Evolutionary conservation across 2,329 filamentous ascomycete species (phyloP), one percentile per base, ranked within the genome.

Genomic region (Scedosporium boydii): DNA sequence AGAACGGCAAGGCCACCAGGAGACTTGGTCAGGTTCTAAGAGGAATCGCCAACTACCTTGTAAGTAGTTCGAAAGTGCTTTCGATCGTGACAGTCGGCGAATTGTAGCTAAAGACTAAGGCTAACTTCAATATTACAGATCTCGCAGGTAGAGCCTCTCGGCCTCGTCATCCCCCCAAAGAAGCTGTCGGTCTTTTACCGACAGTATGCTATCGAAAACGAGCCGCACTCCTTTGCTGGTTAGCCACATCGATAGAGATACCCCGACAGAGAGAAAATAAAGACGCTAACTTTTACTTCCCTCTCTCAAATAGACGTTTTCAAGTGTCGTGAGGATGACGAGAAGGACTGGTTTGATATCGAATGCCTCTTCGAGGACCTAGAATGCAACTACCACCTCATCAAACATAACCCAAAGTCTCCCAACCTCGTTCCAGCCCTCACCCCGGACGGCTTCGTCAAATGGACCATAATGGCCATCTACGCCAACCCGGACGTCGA

Each of bases 111-210:
- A 34, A 29, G 3, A n/a, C 42, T 14, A 26, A 23, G 23, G 14
- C 18, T 23, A 55, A 23, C 51, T 26, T 26, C 18, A 9, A 23
- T 16, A 16, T 27, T 16, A 23, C 21, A 61, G 59, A 61, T 61
- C 14, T 55, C 59, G 10, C 48, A 61, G 21, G 44, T 64, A n/a
- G 62, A 5, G 14, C 42, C 21, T 2, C 34, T 60, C 0, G 63
- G 70, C 1, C 60, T 93, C 16, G 89, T 95, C 51, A 80, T 96
- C 42, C 84, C 88, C 0, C 91, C 91, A 0, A 76, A 84, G 4
- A 95, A 95, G 75, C 82, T 96, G 77, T 80, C 84, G 14, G 80
- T 81, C 58, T 90, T 93, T 67, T 96, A 96, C 70, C 78, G 82
- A 16, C 82, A 84, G 61, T 88, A 88, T 63, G 80, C 80, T 59